phyloP scores from a whole-genome alignment of 2,329 filamentous ascomycete species.

The Eurotiales sp. region DNA sequence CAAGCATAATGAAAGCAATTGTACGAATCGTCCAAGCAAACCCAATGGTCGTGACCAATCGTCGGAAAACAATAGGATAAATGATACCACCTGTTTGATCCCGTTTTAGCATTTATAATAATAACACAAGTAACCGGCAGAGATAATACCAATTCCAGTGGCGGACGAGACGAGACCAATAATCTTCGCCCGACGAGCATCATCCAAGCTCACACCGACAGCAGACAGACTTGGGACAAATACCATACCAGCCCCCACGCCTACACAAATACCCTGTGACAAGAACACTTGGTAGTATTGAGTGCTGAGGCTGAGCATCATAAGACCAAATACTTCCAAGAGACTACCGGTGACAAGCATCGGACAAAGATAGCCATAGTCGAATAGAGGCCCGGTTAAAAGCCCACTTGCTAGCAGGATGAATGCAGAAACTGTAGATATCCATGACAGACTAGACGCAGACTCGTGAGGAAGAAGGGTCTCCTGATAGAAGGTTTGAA shows the following conservation, averaged over 20 bases:
- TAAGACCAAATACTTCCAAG: conserved; percentile 48
- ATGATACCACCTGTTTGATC: neutral
- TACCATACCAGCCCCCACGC: conserved; percentile 38
- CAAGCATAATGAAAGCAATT: neutral
- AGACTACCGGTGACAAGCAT: conserved; percentile 45
- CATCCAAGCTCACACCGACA: neutral
- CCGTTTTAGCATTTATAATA: neutral
- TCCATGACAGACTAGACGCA: conserved; percentile 50
- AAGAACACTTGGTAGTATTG: conserved; percentile 53
- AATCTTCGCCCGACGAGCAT: neutral
- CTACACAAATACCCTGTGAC: conserved; percentile 49
- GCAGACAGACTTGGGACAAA: neutral
- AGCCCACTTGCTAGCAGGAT: conserved; percentile 50
- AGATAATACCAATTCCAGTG: neutral
- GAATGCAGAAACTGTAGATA: conserved; percentile 37
- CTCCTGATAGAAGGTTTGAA: conserved; percentile 51
- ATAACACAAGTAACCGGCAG: too few species aligned
- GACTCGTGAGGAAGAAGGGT: conserved; percentile 36
- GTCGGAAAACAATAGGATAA: neutral
- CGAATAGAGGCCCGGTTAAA: conserved; percentile 51
- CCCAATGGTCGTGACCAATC: neutral
- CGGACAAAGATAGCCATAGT: conserved; percentile 47
- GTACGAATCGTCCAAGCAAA: neutral
- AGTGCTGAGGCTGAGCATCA: conserved; percentile 50
- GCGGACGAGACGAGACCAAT: neutral